Base-by-base conservation (phyloP, 1,284 basidiomycete species). In the Athelia psychrophila region DNA sequence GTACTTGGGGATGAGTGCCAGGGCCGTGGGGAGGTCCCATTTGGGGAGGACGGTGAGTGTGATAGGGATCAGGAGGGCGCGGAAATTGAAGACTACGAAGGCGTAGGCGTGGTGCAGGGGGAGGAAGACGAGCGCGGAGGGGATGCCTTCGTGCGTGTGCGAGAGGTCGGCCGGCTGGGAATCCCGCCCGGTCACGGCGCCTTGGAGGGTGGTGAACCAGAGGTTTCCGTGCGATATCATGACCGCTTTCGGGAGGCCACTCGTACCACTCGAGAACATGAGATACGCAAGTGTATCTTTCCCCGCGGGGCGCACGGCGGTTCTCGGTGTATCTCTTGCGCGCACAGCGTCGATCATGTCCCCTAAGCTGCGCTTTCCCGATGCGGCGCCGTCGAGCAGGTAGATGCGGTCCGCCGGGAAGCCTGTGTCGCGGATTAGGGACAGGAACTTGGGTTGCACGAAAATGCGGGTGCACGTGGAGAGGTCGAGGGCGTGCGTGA, bases 191-290 rank as follows among this genome's bases (percentile, higher is more conserved):
- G 72, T 18, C 2, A 78, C 63, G 0, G 70, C 57, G 0, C 60
- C 48, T 60, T 88, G 83, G 2, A 58, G 49, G 2, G 83, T n/a
- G 0, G 79, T 75, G 54, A 69, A 76, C 27, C 77, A 68, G 4
- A 90, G 47, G 63, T 90, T 90, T 24, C 81, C 80, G 56, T 91
- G 88, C 1, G 88, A 84, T 27, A 88, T 80, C 86, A 86, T 88
- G 24, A 90, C 84, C 12, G 79, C 88, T 90, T 91, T 91, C 0
- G 88, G 88, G 3, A 84, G 67, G 2, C 88, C 88, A 52, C 78
- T 88, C 0, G 88, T 91, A 27, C 88, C 88, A 58, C 88, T 91
- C 1, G 88, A 91, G 60, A 89, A 89, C 0, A 86, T 67, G 1
- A 91, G 68, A 64, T 90, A 88, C 0, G 86, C 88, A 1, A 89